Percentiles rank a stretch among this genome's conserved stretches.
Evolutionary conservation across 2,329 filamentous ascomycete genomes (phyloP).

Genomic region (Ophiostoma piceae): DNA sequence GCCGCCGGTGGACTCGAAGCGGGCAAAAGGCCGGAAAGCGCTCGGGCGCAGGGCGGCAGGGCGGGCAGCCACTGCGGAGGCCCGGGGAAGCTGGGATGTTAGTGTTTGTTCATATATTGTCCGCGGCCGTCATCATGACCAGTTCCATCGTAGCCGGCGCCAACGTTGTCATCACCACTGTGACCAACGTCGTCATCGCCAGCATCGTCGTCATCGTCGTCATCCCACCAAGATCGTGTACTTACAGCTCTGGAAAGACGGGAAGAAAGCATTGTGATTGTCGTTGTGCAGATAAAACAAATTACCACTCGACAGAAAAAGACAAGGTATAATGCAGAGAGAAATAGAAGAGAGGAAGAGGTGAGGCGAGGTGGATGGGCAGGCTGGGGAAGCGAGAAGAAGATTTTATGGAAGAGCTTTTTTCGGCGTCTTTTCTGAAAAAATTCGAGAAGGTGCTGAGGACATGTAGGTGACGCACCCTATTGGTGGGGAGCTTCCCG

Average conservation of each 20-base stretch:
- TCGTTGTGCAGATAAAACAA: constrained; percentile 25
- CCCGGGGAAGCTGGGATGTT: constrained; percentile 64
- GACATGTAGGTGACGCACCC: constrained; percentile 14
- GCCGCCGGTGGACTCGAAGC: constrained; percentile 63
- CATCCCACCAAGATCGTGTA: neutral
- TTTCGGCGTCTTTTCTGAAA: constrained; percentile 24
- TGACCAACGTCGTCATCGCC: neutral
- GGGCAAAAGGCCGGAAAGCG: constrained; percentile 67
- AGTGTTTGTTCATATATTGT: constrained; percentile 16
- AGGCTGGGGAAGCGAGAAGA: constrained; percentile 12
- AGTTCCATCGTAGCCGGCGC: no score
- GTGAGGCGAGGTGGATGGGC: constrained; percentile 15
- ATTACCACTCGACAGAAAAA: constrained; percentile 19
- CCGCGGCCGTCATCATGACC: no score
- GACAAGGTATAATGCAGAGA: constrained; percentile 12
- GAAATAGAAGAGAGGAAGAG: constrained; percentile 15
- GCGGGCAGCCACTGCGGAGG: constrained; percentile 59
- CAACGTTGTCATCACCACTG: neutral
- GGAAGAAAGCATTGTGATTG: constrained; percentile 61
- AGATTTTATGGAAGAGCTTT: constrained; percentile 27
- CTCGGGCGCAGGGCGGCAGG: constrained; percentile 59
- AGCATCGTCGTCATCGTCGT: neutral
- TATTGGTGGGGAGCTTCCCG: constrained; percentile 21
- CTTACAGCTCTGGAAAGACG: constrained; percentile 71
- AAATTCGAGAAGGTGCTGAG: constrained; percentile 29